Conservation (phyloP, 768 basidiomycete genomes). For the Mycena capillaripes region DNA sequence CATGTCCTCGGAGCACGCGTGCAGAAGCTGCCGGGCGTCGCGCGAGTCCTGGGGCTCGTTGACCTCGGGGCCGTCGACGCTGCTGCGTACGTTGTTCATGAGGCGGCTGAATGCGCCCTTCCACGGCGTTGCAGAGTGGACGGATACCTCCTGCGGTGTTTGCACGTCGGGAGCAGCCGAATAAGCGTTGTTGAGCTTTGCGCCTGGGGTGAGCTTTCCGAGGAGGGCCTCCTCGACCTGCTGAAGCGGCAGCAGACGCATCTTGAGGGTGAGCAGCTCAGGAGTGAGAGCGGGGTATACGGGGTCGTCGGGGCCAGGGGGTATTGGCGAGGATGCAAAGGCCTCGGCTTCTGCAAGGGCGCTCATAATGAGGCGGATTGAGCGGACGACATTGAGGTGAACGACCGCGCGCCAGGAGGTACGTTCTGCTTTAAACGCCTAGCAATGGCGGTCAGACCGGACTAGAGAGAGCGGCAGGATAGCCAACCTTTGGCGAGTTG, state of each 20-base stretch:
- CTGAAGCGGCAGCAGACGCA: constrained; percentile 64
- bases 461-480: no score
- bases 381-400: constrained; percentile 65
- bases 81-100: constrained; percentile 42
- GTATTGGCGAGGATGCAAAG: constrained; percentile 6
- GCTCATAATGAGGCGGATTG: constrained; percentile 58
- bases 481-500: constrained; percentile 55
- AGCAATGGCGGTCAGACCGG: neutral
- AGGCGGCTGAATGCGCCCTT: constrained; percentile 52
- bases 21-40: constrained; percentile 59
- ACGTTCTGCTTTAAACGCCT: constrained; percentile 59
- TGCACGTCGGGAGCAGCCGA: neutral
- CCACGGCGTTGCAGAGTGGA: constrained; percentile 53
- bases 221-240: constrained; percentile 67
- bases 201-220: constrained; percentile 60
- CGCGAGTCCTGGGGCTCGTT: constrained; percentile 49
- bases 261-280: constrained; percentile 59
- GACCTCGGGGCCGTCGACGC: constrained; percentile 44
- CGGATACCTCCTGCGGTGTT: constrained; percentile 46
- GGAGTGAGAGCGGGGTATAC: constrained; percentile 52
- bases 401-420: constrained; percentile 62
- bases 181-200: constrained; percentile 8
- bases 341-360: constrained; percentile 39
- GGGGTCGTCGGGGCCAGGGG: constrained; percentile 31
- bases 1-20: constrained; percentile 67